Base-by-base conservation (phyloP, 2,329 filamentous ascomycete species). In the Aspergillus pseudoglaucus region DNA sequence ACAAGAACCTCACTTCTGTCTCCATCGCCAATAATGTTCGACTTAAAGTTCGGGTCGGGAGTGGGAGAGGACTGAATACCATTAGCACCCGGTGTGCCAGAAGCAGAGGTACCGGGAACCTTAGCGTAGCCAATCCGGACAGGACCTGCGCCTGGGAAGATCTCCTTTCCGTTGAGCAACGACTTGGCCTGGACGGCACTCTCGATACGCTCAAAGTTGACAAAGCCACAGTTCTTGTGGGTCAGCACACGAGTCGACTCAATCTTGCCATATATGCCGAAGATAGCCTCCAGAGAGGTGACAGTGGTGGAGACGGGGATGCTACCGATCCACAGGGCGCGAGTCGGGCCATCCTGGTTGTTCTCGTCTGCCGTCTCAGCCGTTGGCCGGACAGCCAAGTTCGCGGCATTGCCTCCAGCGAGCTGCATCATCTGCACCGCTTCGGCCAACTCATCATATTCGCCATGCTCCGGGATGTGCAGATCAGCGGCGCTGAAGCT, bases 221-320 rank as follows among this genome's bases (percentile, higher is more conserved):
- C 91, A 59, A 98, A 98, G 3, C 91, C 93, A 65, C 93, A 98
- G 70, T 95, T 97, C 78, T 98, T 98, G 75, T 98, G 90, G 0
- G 93, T 97, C 52, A 98, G 77, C 4, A 98, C 93, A 54, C 93
- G 82, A 23, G 89, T 91, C 3, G 91, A 96, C 56, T 93, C 79
- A 53, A 98, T 95, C 3, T 86, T 80, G 8, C 93, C 93, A 57
- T 93, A 95, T n/a, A 84, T 80, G 67, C 88, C 88, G 74, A 98
- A 98, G 73, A 97, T 95, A 55, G 94, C 90, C 48, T 89, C 89
- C 51, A 98, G 74, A 0, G 93, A 97, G 1, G 91, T 95, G 9
- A 93, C 90, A 0, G 93, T 98, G 2, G 93, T 98, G 2, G 93
- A 97, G 4, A 91, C 90, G 10, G 93, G 93, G 50, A 98, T 96